Percentiles rank a stretch among this genome's conserved stretches.
Evolutionary conservation across 163 green algal genomes (phyloP).

Genomic region (Picocystis sp.): DNA sequence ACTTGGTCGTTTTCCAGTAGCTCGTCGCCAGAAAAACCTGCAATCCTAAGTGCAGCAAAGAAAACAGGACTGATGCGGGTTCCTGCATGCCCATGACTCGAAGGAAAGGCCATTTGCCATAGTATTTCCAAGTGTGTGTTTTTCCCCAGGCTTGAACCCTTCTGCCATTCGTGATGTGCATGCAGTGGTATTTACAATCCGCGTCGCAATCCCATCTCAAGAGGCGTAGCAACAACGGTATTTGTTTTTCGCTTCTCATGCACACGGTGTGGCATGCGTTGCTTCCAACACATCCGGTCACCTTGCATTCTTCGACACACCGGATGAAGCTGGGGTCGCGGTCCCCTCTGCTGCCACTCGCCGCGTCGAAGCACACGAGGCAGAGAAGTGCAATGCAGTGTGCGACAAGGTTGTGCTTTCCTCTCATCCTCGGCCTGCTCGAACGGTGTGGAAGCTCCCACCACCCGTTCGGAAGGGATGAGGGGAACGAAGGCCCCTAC

Average conservation of each 20-base stretch:
- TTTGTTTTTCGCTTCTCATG: background rate
- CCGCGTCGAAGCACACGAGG: no score
- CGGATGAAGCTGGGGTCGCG: no score
- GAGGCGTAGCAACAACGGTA: slow-evolving; percentile 14
- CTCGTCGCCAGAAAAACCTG: background rate
- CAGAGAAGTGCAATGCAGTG: no score
- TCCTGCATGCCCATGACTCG: slow-evolving; percentile 40
- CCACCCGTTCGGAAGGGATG: no score
- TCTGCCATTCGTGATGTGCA: slow-evolving; percentile 24
- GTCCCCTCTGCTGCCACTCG: no score
- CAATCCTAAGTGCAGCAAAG: slow-evolving; percentile 39
- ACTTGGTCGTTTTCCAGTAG: background rate
- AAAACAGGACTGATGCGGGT: slow-evolving; percentile 39
- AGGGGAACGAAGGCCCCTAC: no score
- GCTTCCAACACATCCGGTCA: no score
- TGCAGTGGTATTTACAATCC: slow-evolving; percentile 57
- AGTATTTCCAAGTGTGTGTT: slow-evolving; percentile 41
- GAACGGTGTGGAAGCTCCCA: no score
- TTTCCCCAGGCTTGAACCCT: background rate
- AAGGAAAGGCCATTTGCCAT: slow-evolving; percentile 70
- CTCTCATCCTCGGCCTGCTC: no score
- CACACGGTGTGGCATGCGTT: no score
- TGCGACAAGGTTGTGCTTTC: no score
- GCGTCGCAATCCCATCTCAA: slow-evolving; percentile 31
- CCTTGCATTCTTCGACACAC: no score